A percentile compares a stretch with the other conserved stretches of the same genome.
These are phyloP conservation scores for Vitis vinifera DNA, from an alignment of 164 flowering plant species.

Conservation along the genomic window ASM3070453v1 NC_081806.1:153501-154000, in stretches of 20 bases:
- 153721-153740: constrained; percentile 15
- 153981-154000: background rate
- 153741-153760: constrained; percentile 5
- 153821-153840: constrained; percentile 26
- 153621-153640: constrained; percentile 7
- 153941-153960: constrained; percentile 2
- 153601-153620: background rate
- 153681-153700: constrained; percentile 40
- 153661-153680: constrained; percentile 31
- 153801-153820: constrained; percentile 33
- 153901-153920: constrained; percentile 2
- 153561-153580: background rate
- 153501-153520: constrained; percentile 2
- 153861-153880: constrained; percentile 26
- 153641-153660: constrained; percentile 44
- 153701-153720: constrained; percentile 43
- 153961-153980: constrained; percentile 5
- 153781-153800: constrained; percentile 17
- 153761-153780: constrained; percentile 21
- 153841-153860: constrained; percentile 12
- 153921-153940: background rate
- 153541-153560: background rate
- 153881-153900: constrained; percentile 28
- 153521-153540: constrained; percentile 1
- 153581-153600: background rate